These are phyloP conservation scores for Isochrysis galbana DNA, from an alignment of 78 protist genomes.

Conservation along the genomic window DNA sequence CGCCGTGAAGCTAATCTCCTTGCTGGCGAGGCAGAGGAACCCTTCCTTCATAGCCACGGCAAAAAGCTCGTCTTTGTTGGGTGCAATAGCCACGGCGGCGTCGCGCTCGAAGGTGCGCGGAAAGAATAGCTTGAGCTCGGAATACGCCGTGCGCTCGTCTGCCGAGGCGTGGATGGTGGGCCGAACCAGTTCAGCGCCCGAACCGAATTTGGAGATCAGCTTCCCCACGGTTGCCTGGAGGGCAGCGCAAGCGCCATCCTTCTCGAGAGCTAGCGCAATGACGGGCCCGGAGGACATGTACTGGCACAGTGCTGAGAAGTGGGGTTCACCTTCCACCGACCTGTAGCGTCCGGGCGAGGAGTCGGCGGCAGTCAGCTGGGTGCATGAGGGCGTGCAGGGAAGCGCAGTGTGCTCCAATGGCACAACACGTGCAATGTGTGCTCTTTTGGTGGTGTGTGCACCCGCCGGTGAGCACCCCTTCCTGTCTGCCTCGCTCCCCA, in stretches of 20 bases:
- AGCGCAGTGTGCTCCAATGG: too few species aligned
- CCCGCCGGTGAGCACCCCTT: too few species aligned
- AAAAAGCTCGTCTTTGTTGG: too few species aligned
- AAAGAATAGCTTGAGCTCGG: slow-evolving; percentile 22
- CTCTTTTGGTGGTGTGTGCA: too few species aligned
- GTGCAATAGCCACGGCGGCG: neutral
- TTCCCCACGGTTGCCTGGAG: neutral
- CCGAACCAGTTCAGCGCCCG: neutral
- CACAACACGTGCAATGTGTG: too few species aligned
- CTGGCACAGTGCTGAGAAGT: neutral
- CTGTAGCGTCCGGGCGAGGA: too few species aligned
- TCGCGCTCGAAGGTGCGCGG: neutral
- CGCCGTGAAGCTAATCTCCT: neutral
- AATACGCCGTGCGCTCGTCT: neutral
- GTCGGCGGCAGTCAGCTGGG: too few species aligned
- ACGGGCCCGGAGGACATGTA: neutral
- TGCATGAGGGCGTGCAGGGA: too few species aligned
- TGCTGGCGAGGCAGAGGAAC: neutral
- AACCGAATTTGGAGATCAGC: neutral
- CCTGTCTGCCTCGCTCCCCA: too few species aligned
- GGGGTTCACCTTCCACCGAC: neutral
- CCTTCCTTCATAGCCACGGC: neutral
- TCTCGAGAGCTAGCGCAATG: neutral
- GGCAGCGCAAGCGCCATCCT: neutral
- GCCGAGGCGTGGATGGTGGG: neutral